Conservation (phyloP, 139 green algal genomes). For the Astrephomene gubernaculifera region DNA sequence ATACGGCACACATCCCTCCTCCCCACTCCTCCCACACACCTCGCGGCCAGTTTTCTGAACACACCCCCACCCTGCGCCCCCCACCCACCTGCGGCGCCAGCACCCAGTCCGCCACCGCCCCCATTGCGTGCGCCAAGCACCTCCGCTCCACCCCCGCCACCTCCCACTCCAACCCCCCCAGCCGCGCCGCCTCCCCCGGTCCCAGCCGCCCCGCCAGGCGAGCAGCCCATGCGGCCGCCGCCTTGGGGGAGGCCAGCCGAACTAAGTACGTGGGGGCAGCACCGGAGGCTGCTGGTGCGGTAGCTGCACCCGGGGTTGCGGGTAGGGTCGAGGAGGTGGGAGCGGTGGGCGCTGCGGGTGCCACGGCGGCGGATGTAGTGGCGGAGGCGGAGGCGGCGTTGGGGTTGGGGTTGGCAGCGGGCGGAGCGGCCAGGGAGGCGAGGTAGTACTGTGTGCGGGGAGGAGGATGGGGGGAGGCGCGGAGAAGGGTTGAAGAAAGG, state of each 20-base stretch:
- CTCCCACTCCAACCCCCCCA: not conserved
- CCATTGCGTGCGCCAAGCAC: constrained; percentile 1
- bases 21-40: not conserved
- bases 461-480: too few species aligned
- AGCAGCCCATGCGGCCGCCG: not conserved
- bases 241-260: not conserved
- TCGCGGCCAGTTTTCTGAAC: not conserved
- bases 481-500: too few species aligned
- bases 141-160: not conserved
- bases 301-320: too few species aligned
- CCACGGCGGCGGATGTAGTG: too few species aligned
- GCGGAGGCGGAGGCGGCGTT: too few species aligned
- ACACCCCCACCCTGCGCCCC: not conserved
- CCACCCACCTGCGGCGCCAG: constrained; percentile 1
- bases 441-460: too few species aligned
- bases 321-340: too few species aligned
- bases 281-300: not conserved
- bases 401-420: too few species aligned
- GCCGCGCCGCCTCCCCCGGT: not conserved
- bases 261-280: not conserved
- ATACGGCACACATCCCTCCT: not conserved
- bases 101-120: constrained; percentile 16
- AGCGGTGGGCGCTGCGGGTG: too few species aligned
- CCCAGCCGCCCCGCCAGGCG: not conserved
- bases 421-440: too few species aligned